A percentile compares a stretch with the other conserved stretches of the same genome.
Conservation (phyloP, 768 basidiomycete genomes). For the Trametes coccinea region DNA sequence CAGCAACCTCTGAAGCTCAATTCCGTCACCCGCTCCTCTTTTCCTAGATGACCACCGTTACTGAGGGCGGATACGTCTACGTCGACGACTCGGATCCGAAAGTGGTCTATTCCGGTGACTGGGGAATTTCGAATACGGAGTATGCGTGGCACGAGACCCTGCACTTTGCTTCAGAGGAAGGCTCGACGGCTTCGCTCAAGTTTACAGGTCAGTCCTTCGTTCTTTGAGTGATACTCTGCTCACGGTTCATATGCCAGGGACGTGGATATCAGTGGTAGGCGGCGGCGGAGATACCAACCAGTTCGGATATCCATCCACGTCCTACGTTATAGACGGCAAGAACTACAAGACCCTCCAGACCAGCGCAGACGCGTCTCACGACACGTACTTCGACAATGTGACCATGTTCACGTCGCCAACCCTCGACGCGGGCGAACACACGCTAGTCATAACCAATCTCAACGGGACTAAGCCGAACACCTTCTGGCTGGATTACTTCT, state of each 20-base stretch:
- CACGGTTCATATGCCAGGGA: not conserved
- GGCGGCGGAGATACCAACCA: not conserved
- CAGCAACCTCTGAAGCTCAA: no score
- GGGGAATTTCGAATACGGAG: not conserved
- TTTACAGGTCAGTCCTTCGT: not conserved
- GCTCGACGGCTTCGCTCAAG: not conserved
- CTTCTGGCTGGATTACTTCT: constrained; percentile 10
- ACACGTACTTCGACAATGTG: constrained; percentile 1
- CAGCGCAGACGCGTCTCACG: not conserved
- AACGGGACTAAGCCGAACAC: constrained; percentile 9
- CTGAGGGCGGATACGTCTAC: not conserved
- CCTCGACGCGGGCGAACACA: not conserved
- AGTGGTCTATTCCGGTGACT: not conserved
- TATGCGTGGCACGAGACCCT: not conserved
- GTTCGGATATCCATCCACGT: not conserved
- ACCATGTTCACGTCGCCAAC: not conserved
- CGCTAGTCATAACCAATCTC: constrained; percentile 10
- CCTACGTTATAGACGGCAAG: not conserved
- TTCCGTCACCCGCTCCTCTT: not conserved
- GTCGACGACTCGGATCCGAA: not conserved
- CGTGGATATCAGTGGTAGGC: not conserved
- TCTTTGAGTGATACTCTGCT: not conserved
- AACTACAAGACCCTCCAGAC: not conserved
- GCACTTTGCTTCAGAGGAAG: not conserved
- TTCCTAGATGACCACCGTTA: not conserved